Evolutionary conservation across 495 filamentous ascomycete species (phyloP).

Genomic region (Trichodelitschia bisporula): DNA sequence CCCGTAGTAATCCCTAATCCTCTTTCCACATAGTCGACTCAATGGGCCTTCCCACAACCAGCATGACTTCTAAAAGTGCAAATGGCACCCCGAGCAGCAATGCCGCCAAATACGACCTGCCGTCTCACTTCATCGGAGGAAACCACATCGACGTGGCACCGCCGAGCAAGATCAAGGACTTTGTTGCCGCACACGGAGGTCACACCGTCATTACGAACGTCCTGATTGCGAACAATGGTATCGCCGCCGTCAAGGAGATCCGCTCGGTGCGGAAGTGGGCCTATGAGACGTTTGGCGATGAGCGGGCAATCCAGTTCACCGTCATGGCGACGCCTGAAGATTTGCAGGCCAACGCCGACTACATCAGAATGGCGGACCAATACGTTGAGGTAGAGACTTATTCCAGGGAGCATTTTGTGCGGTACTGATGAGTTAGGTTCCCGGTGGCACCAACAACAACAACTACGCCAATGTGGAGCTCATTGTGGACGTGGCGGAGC

Average conservation of each 20-base stretch:
- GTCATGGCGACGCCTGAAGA: constrained; percentile 99
- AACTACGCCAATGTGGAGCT: constrained; percentile 99
- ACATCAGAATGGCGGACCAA: constrained; percentile 98
- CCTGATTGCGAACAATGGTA: constrained; percentile 98
- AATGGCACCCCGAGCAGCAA: constrained; percentile 34
- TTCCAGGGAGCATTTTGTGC: too few relatives aligned
- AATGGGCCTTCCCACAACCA: constrained; percentile 8
- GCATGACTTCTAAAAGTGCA: constrained; percentile 17
- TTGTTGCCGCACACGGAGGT: constrained; percentile 67
- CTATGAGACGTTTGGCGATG: constrained; percentile 97
- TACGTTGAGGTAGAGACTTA: constrained; percentile 99
- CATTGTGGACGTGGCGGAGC: constrained; percentile 97
- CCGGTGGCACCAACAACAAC: constrained; percentile 99
- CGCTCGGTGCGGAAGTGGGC: constrained; percentile 98
- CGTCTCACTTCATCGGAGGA: constrained; percentile 87
- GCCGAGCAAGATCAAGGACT: constrained; percentile 74
- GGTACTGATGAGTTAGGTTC: constrained; percentile 30
- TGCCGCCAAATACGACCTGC: constrained; percentile 53
- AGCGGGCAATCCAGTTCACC: constrained; percentile 94
- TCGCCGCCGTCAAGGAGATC: constrained; percentile 97
- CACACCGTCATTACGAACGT: constrained; percentile 97
- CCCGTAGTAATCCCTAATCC: neutral
- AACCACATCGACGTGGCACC: constrained; percentile 60
- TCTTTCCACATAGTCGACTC: neutral
- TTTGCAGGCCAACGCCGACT: constrained; percentile 90